Evolutionary conservation across 495 filamentous ascomycete species (phyloP), one percentile per base, ranked within the genome.

Genomic region (Cercophora samala): DNA sequence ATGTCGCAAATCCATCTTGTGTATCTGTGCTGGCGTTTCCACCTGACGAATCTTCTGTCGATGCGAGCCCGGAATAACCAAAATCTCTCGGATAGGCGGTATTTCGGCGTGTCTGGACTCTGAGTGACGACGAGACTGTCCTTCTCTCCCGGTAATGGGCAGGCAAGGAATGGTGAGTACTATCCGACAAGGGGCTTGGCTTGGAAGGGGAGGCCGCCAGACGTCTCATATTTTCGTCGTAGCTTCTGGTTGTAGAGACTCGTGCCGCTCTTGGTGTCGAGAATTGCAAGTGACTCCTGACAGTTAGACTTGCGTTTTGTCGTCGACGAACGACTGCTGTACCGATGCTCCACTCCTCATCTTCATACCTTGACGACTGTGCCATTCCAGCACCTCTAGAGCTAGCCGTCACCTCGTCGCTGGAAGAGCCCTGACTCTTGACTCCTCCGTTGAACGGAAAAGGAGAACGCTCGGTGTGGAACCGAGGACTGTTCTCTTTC

Each of bases 1-100:
- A 46, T 46, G 37, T 46, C 37, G 15, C 15, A 17, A 46, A 17
- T 9, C 11, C 37, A 46, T 46, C 13, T 9, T 46, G 37, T 11
- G 37, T 13, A 46, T 46, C 37, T 46, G 37, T 46, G 37, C 37
- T 13, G 37, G 70, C 62, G 15, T 23, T 60, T 23, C 5, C 53
- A 51, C 72, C 72, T 19, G 67, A 60, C 22, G 62, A 54, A 6
- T 66, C 64, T 13, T 74, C 64, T 19, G 73, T 51, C 11, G 69
- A 70, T 13, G 67, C 69, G 32, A 73, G 59, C 23, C 73, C 72
- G 22, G 72, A 69, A 4, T 74, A 58, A 22, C 70, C 69, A 2
- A 70, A 62, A 42, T 76, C 72, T 19, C 72, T 62, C 11, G 76
- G 76, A 61, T 63, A 71, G 32, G 54, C 64, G 62, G 66, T 71